Evolutionary conservation across 768 basidiomycete genomes (phyloP), one percentile per base, ranked within the genome.

Genomic region (Amanita fuliginea): DNA sequence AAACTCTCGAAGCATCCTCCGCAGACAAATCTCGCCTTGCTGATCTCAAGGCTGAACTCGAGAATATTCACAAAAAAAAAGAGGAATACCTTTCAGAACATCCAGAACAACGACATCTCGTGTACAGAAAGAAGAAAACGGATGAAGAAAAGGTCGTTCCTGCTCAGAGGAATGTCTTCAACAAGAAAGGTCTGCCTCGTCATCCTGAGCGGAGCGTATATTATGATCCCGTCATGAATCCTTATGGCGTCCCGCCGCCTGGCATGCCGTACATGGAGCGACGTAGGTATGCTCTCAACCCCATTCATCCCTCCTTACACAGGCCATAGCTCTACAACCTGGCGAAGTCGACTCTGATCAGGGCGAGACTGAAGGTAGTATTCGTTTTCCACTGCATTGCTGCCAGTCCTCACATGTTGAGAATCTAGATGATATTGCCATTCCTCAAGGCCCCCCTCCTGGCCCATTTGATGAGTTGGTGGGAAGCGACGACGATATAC

Each of bases 251-350:
- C 14, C 81, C 94, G 16, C 94, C 94, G 36, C 95, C 94, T 10
- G 95, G 95, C 6, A 90, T 96, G 92, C 91, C 89, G n/a, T 97
- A 96, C 64, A 68, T 78, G 51, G 90, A 97, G 62, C 67, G 84
- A 67, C 77, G 93, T 94, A 57, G 66, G 86, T 71, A 10, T n/a
- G n/a, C 41, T 30, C 9, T 51, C 33, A 35, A 37, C 40, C 40
- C 7, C 39, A 41, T 39, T 19, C 14, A 34, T 49, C 6, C 22
- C 7, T 53, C 16, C 19, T 51, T 24, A 53, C 39, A 48, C n/a
- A 30, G 24, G 54, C 36, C 3, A 22, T n/a, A 87, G 85, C 83
- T 26, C 66, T 80, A 2, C 63, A 71, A 26, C 76, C 77, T 9
- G 81, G 76, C 21, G 86, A 88, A 59, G 66, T 75, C 26, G 75